Evolutionary conservation across 1,284 basidiomycete genomes (phyloP).

Genomic region (Ganoderma meredithae): DNA sequence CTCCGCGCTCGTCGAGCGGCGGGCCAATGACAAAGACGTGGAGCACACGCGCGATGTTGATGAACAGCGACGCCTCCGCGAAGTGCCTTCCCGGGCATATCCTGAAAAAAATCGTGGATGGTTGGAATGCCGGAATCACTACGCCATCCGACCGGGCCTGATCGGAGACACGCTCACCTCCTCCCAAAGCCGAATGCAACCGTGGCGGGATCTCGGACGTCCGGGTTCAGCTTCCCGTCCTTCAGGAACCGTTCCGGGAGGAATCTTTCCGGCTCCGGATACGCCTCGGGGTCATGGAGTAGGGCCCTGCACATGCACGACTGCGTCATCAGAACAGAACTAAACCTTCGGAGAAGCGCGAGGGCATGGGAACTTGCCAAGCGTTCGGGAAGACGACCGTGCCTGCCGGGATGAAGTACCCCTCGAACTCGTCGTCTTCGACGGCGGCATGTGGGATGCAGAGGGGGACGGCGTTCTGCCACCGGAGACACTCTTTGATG

Average conservation of each 20-base stretch:
- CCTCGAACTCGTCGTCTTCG: constrained; percentile 33
- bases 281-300: constrained; percentile 29
- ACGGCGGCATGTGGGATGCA: constrained; percentile 25
- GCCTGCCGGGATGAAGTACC: constrained; percentile 36
- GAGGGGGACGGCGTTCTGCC: constrained; percentile 27
- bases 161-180: constrained; percentile 19
- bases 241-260: constrained; percentile 36
- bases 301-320: constrained; percentile 9
- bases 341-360: neutral
- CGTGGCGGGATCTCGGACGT: constrained; percentile 26
- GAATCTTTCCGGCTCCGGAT: constrained; percentile 36
- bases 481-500: constrained; percentile 32
- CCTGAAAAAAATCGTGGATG: constrained; percentile 6
- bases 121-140: too few species aligned
- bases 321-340: constrained; percentile 7
- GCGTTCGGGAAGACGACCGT: constrained; percentile 35
- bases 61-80: constrained; percentile 29
- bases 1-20: constrained; percentile 22
- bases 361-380: constrained; percentile 21
- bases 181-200: constrained; percentile 33
- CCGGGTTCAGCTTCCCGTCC: constrained; percentile 27
- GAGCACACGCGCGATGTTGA: constrained; percentile 32
- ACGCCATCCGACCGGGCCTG: neutral
- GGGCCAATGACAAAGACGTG: constrained; percentile 35
- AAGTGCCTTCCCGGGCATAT: constrained; percentile 35